Conservation (phyloP, 768 basidiomycete species). For the Punctularia strigosozonata region DNA sequence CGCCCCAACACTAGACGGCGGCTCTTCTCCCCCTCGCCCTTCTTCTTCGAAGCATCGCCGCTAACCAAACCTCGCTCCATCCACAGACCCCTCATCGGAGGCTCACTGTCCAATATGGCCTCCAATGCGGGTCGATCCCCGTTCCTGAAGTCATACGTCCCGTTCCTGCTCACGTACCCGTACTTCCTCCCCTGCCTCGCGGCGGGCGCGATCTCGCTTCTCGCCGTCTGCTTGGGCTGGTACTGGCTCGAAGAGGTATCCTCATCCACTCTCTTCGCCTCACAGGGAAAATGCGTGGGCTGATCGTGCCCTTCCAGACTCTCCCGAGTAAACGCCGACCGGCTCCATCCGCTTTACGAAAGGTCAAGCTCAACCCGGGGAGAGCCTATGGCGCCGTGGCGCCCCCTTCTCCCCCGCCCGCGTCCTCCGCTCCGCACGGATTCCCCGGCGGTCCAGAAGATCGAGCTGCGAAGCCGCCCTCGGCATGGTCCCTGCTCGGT, state of each 20-base stretch:
- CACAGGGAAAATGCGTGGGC: neutral
- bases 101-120: constrained; percentile 45
- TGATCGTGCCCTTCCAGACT: neutral
- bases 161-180: constrained; percentile 37
- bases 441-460: too few species aligned
- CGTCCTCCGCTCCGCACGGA: too few species aligned
- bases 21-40: constrained; percentile 1
- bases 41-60: too few species aligned
- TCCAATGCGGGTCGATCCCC: too few species aligned
- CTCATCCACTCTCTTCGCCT: constrained; percentile 1
- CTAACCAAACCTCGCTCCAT: too few species aligned
- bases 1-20: too few species aligned
- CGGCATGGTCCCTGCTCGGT: constrained; percentile 27
- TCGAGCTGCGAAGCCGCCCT: too few species aligned
- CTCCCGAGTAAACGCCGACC: constrained; percentile 14
- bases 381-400: too few species aligned
- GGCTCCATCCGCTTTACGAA: too few species aligned
- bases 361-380: too few species aligned
- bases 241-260: constrained; percentile 45
- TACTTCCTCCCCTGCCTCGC: constrained; percentile 54
- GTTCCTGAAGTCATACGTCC: constrained; percentile 31
- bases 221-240: constrained; percentile 31
- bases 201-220: constrained; percentile 28
- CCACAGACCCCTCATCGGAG: constrained; percentile 47
- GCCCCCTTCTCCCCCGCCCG: too few species aligned